Percentiles rank a stretch among this genome's conserved stretches.
phyloP scores from a whole-genome alignment of 768 basidiomycete genomes.

The Trametes sanguinea region DNA sequence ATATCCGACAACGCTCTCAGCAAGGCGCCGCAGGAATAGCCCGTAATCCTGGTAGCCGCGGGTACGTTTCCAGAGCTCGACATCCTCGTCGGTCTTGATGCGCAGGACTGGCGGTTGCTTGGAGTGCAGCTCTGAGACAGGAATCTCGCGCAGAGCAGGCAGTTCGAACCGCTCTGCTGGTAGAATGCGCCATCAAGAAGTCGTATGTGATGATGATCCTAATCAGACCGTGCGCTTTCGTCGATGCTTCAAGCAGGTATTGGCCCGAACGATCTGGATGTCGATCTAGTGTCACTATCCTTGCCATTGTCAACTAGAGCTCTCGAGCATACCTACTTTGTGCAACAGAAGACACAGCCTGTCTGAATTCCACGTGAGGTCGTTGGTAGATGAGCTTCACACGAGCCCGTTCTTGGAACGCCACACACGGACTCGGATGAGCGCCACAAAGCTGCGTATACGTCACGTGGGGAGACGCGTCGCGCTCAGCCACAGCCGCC shows the following conservation, averaged over 20 bases:
- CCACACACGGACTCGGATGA: no score
- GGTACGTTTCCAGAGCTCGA: slow-evolving; percentile 70
- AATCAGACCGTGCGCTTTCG: no score
- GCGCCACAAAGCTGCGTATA: slow-evolving; percentile 1
- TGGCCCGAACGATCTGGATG: no score
- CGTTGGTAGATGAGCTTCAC: no score
- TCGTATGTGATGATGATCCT: not conserved
- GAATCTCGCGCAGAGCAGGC: slow-evolving; percentile 36
- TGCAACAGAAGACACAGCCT: no score
- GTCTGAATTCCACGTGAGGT: no score
- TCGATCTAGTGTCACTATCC: no score
- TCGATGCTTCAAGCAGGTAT: no score
- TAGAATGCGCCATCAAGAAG: not conserved
- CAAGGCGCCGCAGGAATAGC: slow-evolving; percentile 74
- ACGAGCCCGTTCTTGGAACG: no score
- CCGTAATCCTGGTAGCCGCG: slow-evolving; percentile 73
- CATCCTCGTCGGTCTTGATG: slow-evolving; percentile 74
- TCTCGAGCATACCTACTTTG: no score
- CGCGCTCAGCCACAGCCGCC: slow-evolving; percentile 14
- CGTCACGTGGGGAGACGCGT: slow-evolving; percentile 21
- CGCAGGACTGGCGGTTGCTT: slow-evolving; percentile 44
- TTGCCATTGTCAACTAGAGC: no score
- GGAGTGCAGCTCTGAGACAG: slow-evolving; percentile 23
- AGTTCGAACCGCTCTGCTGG: slow-evolving; percentile 4
- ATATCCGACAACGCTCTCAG: slow-evolving; percentile 73